Evolutionary conservation across 2,329 filamentous ascomycete genomes (phyloP).

Genomic region (Aspergillus neotritici): DNA sequence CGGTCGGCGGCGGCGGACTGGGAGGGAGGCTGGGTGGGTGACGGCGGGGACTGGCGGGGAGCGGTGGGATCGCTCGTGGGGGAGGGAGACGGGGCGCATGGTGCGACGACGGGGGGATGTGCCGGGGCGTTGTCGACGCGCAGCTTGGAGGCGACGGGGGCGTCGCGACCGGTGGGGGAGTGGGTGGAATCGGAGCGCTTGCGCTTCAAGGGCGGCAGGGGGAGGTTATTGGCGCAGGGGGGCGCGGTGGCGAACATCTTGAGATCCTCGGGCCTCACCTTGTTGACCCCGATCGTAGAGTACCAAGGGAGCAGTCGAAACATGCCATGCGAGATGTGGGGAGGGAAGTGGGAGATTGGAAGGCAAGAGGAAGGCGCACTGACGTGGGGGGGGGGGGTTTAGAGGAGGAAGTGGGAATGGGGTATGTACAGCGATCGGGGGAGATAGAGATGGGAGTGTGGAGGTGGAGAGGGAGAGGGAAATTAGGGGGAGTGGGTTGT

Average conservation of each 20-base stretch:
- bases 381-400: not conserved
- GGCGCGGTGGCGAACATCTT: constrained; percentile 39
- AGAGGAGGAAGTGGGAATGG: not conserved
- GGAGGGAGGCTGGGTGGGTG: constrained; percentile 10
- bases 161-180: constrained; percentile 23
- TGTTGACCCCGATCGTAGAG: constrained; percentile 42
- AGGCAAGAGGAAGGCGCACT: not conserved
- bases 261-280: constrained; percentile 40
- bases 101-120: constrained; percentile 3
- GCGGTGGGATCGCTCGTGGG: constrained; percentile 9
- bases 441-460: constrained; percentile 3
- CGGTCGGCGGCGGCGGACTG: constrained; percentile 12
- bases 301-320: constrained; percentile 46
- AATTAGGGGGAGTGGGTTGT: constrained; percentile 11
- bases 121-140: constrained; percentile 26
- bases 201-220: constrained; percentile 51
- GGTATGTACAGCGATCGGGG: constrained; percentile 20
- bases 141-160: constrained; percentile 26
- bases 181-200: constrained; percentile 51
- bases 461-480: constrained; percentile 10
- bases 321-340: constrained; percentile 43
- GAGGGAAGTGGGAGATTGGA: not conserved
- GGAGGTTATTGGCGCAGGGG: constrained; percentile 27
- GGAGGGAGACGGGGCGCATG: constrained; percentile 7
- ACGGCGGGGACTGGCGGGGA: constrained; percentile 6